Evolutionary conservation across 2,329 filamentous ascomycete genomes (phyloP), one percentile per base, ranked within the genome.

Genomic region (Fusarium sp.): DNA sequence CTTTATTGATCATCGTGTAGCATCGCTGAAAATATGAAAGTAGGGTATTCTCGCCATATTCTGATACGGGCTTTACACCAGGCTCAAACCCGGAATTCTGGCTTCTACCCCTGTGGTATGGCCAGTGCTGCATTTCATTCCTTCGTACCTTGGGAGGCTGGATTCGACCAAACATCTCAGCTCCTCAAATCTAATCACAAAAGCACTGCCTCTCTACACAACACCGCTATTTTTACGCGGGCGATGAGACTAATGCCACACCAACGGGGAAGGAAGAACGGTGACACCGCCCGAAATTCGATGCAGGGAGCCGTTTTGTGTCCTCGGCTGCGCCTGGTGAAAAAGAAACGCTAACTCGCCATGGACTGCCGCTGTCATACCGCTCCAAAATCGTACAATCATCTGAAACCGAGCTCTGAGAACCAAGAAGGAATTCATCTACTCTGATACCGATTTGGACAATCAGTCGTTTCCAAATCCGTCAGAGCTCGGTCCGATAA

Each of bases 281-380:
- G 76, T 64, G 76, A 69, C 61, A 69, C 70, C 37, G 73, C 68
- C 70, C 70, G 69, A 76, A 72, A 66, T 57, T 73, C 71, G 73
- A 78, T 77, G 78, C 74, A 79, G 72, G 76, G 68, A 78, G 61
- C 77, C 78, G 76, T 12, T 62, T 59, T 64, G 64, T 69, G 64
- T 51, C 63, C 66, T 55, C 59, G 41, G 77, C 70, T 62, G 57
- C 66, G 73, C 75, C 54, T 69, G 63, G 67, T 61, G 48, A 65
- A 67, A 76, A 68, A 70, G 68, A 66, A 77, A 63, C 69, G 72
- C 72, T 71, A 75, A 72, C 61, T 73, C 76, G 68, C 73, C 75
- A 72, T 78, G 57, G 66, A 63, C 51, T 76, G 59, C 77, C 75
- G 77, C 63, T 60, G 77, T 79, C 70, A 60, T 57, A 79, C 74